phyloP scores from a whole-genome alignment of 352 stramenopile genomes.

The Hyphochytrium catenoides region DNA sequence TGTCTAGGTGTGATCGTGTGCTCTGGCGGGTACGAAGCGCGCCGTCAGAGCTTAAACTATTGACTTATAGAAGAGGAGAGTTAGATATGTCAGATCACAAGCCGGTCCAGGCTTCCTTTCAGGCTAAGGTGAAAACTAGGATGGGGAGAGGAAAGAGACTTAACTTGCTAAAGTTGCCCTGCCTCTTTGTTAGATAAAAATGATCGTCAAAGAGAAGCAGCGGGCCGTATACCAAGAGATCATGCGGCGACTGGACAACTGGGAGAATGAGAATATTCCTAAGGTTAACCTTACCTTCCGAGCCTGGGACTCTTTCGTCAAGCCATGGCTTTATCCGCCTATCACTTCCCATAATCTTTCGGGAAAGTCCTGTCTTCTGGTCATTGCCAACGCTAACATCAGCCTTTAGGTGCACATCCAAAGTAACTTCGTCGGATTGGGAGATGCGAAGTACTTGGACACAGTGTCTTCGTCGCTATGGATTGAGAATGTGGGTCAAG shows the following conservation, averaged over 20 bases:
- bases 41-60: too few relatives aligned
- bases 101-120: slow-evolving; percentile 77
- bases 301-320: too few relatives aligned
- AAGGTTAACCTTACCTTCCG: slow-evolving; percentile 75
- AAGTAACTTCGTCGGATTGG: slow-evolving; percentile 31
- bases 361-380: slow-evolving; percentile 8
- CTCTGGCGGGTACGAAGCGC: slow-evolving; percentile 59
- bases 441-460: slow-evolving; percentile 27
- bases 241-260: slow-evolving; percentile 79
- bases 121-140: slow-evolving; percentile 32
- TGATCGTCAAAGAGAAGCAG: slow-evolving; percentile 67
- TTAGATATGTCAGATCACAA: slow-evolving; percentile 95
- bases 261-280: slow-evolving; percentile 85
- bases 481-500: slow-evolving; percentile 72
- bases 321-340: slow-evolving; percentile 1
- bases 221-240: slow-evolving; percentile 74
- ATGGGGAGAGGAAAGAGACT: too few relatives aligned
- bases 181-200: slow-evolving; percentile 33
- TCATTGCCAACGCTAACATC: too few relatives aligned
- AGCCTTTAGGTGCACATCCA: too few relatives aligned
- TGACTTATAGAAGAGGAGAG: too few relatives aligned
- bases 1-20: slow-evolving; percentile 48
- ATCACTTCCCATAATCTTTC: not conserved
- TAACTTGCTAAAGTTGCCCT: not conserved
- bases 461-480: slow-evolving; percentile 29